A percentile compares a stretch with the other conserved stretches of the same genome.
phyloP scores from a whole-genome alignment of 164 flowering plant genomes.

The Platanus orientalis region DNA sequence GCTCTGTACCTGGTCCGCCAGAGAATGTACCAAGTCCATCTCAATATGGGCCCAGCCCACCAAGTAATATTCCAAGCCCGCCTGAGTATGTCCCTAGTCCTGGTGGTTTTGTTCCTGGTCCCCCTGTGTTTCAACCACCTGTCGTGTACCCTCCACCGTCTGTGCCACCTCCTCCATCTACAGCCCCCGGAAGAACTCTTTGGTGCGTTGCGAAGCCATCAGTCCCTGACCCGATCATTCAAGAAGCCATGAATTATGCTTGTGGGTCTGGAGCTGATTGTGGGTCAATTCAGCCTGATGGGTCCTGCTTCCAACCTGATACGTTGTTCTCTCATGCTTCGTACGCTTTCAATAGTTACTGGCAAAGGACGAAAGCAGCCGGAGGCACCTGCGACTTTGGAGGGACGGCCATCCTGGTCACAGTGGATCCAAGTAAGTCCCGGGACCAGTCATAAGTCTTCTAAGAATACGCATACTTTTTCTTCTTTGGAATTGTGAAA shows the following conservation, averaged over 20 bases:
- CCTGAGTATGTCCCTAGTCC: conserved; percentile 21
- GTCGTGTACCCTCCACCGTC: conserved; percentile 69
- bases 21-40: background rate
- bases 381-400: conserved; percentile 91
- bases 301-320: conserved; percentile 66
- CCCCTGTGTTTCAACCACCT: conserved; percentile 54
- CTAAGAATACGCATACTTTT: too few species aligned
- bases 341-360: conserved; percentile 87
- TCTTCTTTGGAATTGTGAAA: too few species aligned
- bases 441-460: too few species aligned
- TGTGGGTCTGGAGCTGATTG: conserved; percentile 94
- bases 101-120: conserved; percentile 20
- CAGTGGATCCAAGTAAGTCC: conserved; percentile 90
- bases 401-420: conserved; percentile 77
- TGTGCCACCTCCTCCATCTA: conserved; percentile 49
- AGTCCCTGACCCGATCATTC: conserved; percentile 88
- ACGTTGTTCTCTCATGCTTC: conserved; percentile 76
- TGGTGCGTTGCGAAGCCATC: conserved; percentile 96
- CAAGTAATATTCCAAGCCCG: conserved; percentile 17
- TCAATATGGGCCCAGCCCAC: background rate
- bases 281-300: conserved; percentile 52
- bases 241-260: conserved; percentile 92
- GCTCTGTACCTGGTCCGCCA: conserved; percentile 15
- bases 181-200: conserved; percentile 20
- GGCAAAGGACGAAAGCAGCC: conserved; percentile 70